Conservation (phyloP, 2,329 filamentous ascomycete genomes). For the Fusarium staphyleae region DNA sequence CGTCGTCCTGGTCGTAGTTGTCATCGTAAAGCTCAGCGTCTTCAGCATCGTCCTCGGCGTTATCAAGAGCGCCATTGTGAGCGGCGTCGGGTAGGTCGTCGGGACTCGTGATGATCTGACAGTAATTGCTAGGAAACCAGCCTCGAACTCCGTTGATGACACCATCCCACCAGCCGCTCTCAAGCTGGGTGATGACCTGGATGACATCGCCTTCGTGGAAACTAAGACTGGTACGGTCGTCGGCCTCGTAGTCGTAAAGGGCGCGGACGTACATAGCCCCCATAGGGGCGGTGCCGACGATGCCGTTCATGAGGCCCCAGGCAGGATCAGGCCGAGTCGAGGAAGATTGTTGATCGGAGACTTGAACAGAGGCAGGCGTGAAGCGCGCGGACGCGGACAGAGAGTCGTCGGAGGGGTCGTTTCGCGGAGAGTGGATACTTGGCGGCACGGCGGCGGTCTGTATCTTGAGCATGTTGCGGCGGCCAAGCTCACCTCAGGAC, state of each 20-base stretch:
- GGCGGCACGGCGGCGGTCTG: conserved; percentile 43
- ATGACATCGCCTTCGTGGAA: conserved; percentile 98
- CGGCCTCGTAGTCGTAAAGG: conserved; percentile 96
- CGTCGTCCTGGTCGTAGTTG: conserved; percentile 71
- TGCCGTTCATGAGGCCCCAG: conserved; percentile 63
- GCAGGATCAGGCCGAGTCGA: conserved; percentile 40
- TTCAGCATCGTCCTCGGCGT: conserved; percentile 67
- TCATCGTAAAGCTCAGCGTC: conserved; percentile 72
- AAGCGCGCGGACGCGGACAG: conserved; percentile 41
- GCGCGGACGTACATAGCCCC: conserved; percentile 90
- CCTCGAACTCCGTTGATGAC: conserved; percentile 96
- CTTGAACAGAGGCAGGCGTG: conserved; percentile 38
- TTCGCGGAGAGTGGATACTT: conserved; percentile 45
- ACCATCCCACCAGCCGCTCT: conserved; percentile 99
- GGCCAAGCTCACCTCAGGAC: conserved; percentile 46
- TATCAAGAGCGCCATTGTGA: conserved; percentile 62
- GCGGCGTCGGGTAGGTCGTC: conserved; percentile 73
- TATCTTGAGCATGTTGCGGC: conserved; percentile 45
- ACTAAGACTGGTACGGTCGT: conserved; percentile 95
- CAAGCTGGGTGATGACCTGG: conserved; percentile 96
- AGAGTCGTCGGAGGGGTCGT: conserved; percentile 43
- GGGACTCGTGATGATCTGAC: conserved; percentile 79
- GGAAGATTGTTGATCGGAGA: conserved; percentile 35
- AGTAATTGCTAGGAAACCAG: conserved; percentile 99
- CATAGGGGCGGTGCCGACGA: conserved; percentile 64